Conservation (phyloP, 2,329 filamentous ascomycete species). For the Aspergillus sp. region DNA sequence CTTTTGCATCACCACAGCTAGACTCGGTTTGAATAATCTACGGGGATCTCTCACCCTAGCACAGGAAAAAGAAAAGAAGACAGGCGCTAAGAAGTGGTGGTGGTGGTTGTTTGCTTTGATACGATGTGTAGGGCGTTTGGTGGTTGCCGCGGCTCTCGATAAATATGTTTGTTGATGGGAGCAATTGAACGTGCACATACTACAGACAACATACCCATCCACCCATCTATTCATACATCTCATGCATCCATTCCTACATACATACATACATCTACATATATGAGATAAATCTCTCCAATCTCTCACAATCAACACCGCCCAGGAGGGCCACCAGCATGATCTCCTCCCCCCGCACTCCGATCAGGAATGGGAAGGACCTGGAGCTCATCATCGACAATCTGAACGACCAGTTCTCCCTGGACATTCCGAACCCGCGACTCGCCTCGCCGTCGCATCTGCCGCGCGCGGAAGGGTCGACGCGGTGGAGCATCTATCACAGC, state of each 20-base stretch:
- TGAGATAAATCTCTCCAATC: no score
- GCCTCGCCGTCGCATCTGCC: constrained; percentile 16
- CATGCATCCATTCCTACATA: not conserved
- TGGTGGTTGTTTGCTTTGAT: no score
- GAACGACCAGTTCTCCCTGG: constrained; percentile 34
- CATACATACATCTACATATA: not conserved
- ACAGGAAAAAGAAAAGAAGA: no score
- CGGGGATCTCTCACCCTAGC: no score
- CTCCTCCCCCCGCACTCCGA: constrained; percentile 19
- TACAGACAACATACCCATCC: not conserved
- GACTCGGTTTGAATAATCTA: no score
- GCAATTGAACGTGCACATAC: not conserved
- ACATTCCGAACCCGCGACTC: constrained; percentile 27
- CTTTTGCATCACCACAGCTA: no score
- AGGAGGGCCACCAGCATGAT: not conserved
- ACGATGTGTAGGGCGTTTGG: not conserved
- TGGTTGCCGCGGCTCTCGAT: not conserved
- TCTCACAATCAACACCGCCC: not conserved
- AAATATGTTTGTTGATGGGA: not conserved
- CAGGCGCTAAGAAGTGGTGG: no score
- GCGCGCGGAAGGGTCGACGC: constrained; percentile 13
- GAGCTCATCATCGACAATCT: constrained; percentile 29
- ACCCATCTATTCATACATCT: not conserved
- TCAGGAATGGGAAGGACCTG: constrained; percentile 23
- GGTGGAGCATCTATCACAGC: constrained; percentile 25